These are phyloP conservation scores for Mitosporidium daphniae DNA, from an alignment of 371 early-diverging fungal genomes.

Conservation along the genomic window DNA sequence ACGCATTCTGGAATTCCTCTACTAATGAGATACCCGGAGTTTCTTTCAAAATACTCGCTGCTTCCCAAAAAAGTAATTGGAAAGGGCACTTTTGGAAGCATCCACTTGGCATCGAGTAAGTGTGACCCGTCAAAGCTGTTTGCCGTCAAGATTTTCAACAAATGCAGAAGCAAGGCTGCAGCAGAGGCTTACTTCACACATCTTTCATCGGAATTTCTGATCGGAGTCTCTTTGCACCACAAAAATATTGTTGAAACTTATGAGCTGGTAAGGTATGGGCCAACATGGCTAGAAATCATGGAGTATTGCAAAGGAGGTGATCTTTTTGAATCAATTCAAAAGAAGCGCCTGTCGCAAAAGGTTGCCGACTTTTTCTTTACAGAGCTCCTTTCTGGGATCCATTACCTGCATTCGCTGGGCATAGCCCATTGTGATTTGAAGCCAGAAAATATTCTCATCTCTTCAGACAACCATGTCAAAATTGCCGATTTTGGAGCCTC, in stretches of 20 bases:
- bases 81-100: no score
- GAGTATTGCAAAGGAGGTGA: slow-evolving; percentile 29
- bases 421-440: slow-evolving; percentile 51
- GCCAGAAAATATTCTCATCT: slow-evolving; percentile 39
- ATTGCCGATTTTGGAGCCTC: slow-evolving; percentile 75
- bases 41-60: no score
- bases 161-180: no score
- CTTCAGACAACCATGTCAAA: slow-evolving; percentile 24
- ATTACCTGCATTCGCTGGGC: slow-evolving; percentile 24
- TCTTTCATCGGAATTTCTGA: no score
- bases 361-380: slow-evolving; percentile 24
- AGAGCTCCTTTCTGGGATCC: slow-evolving; percentile 37
- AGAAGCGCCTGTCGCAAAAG: slow-evolving; percentile 18
- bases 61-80: no score
- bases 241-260: slow-evolving; percentile 42
- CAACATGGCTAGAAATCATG: slow-evolving; percentile 49
- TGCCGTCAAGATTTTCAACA: no score
- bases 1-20: no score
- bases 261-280: slow-evolving; percentile 33
- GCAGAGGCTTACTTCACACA: no score
- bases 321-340: slow-evolving; percentile 23
- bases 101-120: no score
- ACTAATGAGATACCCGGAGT: no score
- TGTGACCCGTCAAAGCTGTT: no score
- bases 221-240: slow-evolving; percentile 18